Percentiles rank a stretch among this genome's conserved stretches.
phyloP scores from a whole-genome alignment of 805 yeast genomes.

The Candida maesae region DNA sequence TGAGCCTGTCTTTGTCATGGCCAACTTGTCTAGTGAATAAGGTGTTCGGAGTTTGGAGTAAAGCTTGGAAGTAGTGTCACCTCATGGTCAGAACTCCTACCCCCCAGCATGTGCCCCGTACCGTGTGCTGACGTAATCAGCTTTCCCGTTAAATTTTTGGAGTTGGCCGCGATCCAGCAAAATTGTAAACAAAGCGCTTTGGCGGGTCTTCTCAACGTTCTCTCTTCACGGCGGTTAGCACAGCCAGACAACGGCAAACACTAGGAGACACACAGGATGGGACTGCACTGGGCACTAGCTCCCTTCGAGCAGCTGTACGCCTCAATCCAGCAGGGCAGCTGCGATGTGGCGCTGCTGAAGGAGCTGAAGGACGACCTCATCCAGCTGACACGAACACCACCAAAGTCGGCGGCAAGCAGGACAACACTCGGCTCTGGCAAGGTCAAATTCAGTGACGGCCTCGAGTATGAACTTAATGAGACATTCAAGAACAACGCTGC shows the following conservation, averaged over 20 bases:
- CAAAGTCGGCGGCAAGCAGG: slow-evolving; percentile 45
- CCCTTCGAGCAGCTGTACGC: slow-evolving; percentile 20
- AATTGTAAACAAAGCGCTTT: slow-evolving; percentile 10
- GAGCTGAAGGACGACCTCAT: slow-evolving; percentile 44
- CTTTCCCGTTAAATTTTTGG: neutral
- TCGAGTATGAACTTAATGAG: slow-evolving; percentile 58
- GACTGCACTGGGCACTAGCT: slow-evolving; percentile 20
- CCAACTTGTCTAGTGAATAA: no score
- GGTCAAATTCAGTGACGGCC: slow-evolving; percentile 44
- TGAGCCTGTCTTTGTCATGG: slow-evolving; percentile 6
- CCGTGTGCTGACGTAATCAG: neutral
- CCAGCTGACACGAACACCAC: slow-evolving; percentile 38
- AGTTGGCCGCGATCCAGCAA: neutral
- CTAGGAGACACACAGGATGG: slow-evolving; percentile 13
- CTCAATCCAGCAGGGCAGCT: slow-evolving; percentile 15
- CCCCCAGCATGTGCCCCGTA: no score
- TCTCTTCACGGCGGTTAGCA: neutral
- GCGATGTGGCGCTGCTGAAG: slow-evolving; percentile 13
- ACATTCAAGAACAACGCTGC: slow-evolving; percentile 61
- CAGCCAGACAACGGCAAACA: no score
- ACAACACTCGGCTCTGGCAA: slow-evolving; percentile 42
- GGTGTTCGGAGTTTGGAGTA: no score
- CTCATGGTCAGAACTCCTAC: no score
- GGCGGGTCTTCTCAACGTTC: neutral
- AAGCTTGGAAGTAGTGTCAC: no score